A percentile compares a stretch with the other conserved stretches of the same genome.
Conservation (phyloP, 805 yeast genomes). For the Hanseniaspora singularis region DNA sequence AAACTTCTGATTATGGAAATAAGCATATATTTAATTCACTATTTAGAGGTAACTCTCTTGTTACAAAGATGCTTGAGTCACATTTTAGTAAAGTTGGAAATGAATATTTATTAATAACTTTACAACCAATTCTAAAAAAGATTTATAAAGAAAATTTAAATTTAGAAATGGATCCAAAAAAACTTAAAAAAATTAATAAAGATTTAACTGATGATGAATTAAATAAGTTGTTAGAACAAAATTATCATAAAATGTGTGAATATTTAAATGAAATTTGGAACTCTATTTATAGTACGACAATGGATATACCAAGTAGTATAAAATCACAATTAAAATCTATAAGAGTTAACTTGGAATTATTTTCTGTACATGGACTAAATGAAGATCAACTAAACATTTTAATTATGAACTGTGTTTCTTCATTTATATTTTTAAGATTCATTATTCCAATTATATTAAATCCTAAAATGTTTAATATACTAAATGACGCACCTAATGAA, state of each 20-base stretch:
- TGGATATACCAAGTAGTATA: conserved; percentile 61
- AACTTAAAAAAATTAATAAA: conserved; percentile 32
- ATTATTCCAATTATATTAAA: conserved; percentile 85
- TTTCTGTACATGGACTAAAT: conserved; percentile 33
- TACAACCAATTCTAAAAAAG: conserved; percentile 55
- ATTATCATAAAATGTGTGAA: conserved; percentile 37
- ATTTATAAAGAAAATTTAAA: conserved; percentile 39
- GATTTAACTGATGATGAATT: conserved; percentile 19
- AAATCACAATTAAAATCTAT: conserved; percentile 52
- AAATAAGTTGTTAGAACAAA: conserved; percentile 29
- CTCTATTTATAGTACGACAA: conserved; percentile 49
- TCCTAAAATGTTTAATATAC: conserved; percentile 71
- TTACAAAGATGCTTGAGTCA: conserved; percentile 70
- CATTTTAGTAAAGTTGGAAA: conserved; percentile 68
- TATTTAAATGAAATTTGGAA: conserved; percentile 56
- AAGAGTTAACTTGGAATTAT: conserved; percentile 49
- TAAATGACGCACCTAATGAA: conserved; percentile 59
- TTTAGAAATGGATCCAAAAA: conserved; percentile 77
- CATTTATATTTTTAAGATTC: conserved; percentile 72
- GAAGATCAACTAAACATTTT: conserved; percentile 36
- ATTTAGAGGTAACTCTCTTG: conserved; percentile 74
- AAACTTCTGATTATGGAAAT: conserved; percentile 20
- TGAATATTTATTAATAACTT: conserved; percentile 58
- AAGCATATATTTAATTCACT: conserved; percentile 42
- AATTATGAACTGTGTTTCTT: conserved; percentile 63